A percentile compares a stretch with the other conserved stretches of the same genome.
Conservation (phyloP, 1,284 basidiomycete species). For the Papiliotrema fonsecae region DNA sequence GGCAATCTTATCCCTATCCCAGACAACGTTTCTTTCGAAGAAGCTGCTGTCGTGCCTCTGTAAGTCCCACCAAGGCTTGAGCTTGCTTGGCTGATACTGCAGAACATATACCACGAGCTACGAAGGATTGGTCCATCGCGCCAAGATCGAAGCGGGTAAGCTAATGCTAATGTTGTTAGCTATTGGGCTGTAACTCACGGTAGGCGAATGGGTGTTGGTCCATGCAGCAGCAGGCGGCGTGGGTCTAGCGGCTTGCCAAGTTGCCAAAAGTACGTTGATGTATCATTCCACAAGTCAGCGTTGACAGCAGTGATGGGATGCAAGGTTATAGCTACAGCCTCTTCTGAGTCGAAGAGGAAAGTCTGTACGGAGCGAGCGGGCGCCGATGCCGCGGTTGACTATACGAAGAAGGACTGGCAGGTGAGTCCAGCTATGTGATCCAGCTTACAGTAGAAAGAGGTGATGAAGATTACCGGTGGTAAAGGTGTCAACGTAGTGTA, state of each 20-base stretch:
- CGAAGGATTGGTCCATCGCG: slow-evolving; percentile 80
- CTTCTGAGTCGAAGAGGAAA: slow-evolving; percentile 46
- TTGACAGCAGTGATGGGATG: slow-evolving; percentile 36
- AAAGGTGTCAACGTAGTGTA: slow-evolving; percentile 82
- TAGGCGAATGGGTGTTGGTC: slow-evolving; percentile 82
- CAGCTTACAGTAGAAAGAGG: slow-evolving; percentile 45
- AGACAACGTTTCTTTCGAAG: slow-evolving; percentile 59
- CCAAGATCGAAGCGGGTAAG: slow-evolving; percentile 64
- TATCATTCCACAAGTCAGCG: background rate
- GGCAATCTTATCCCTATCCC: slow-evolving; percentile 58
- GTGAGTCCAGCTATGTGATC: slow-evolving; percentile 12
- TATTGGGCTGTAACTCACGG: background rate
- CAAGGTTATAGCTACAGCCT: slow-evolving; percentile 51
- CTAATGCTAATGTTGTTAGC: background rate
- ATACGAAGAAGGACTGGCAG: slow-evolving; percentile 48
- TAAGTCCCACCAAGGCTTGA: slow-evolving; percentile 7
- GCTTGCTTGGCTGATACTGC: too few species aligned
- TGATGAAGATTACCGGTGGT: slow-evolving; percentile 64
- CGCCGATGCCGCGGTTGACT: slow-evolving; percentile 48
- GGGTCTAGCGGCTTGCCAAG: slow-evolving; percentile 82
- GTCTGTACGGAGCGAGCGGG: slow-evolving; percentile 46
- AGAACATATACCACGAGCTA: slow-evolving; percentile 87
- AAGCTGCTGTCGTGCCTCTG: slow-evolving; percentile 51
- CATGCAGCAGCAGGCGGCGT: slow-evolving; percentile 84
- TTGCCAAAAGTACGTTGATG: slow-evolving; percentile 62